These are phyloP conservation scores for Cutaneotrichosporon sp. DNA, from an alignment of 1,284 basidiomycete species.

Conservation along the genomic window DNA sequence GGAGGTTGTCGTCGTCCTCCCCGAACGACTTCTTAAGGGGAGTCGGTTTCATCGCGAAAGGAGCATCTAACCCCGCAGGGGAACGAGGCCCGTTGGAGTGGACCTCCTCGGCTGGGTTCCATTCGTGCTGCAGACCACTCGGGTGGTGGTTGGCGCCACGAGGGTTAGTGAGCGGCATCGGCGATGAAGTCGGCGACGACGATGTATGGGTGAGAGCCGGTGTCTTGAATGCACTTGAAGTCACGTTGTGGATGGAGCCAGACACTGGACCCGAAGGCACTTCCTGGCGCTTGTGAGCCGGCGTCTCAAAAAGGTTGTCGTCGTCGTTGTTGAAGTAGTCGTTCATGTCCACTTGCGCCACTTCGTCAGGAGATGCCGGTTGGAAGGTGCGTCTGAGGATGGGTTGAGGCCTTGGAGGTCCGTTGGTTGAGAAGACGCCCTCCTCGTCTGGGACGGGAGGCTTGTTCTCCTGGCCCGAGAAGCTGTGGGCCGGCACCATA, in stretches of 20 bases:
- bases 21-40: constrained; percentile 12
- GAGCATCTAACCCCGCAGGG: constrained; percentile 38
- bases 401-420: constrained; percentile 31
- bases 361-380: constrained; percentile 37
- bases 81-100: constrained; percentile 27
- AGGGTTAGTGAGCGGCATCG: constrained; percentile 48
- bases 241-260: constrained; percentile 18
- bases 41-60: constrained; percentile 48
- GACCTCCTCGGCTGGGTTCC: constrained; percentile 47
- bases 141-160: constrained; percentile 43
- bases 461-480: constrained; percentile 23
- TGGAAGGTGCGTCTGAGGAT: constrained; percentile 31
- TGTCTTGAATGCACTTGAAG: constrained; percentile 44
- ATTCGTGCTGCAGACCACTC: constrained; percentile 42
- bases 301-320: constrained; percentile 45
- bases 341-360: constrained; percentile 7
- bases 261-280: constrained; percentile 4
- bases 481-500: background rate
- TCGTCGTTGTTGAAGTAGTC: constrained; percentile 28
- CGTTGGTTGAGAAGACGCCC: constrained; percentile 35
- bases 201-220: constrained; percentile 47
- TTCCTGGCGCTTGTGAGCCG: constrained; percentile 37
- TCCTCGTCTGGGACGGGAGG: constrained; percentile 38
- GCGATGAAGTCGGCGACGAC: constrained; percentile 52
- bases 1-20: constrained; percentile 20